phyloP scores from a whole-genome alignment of 2,329 filamentous ascomycete species.

The Domatiomyces catenatus region DNA sequence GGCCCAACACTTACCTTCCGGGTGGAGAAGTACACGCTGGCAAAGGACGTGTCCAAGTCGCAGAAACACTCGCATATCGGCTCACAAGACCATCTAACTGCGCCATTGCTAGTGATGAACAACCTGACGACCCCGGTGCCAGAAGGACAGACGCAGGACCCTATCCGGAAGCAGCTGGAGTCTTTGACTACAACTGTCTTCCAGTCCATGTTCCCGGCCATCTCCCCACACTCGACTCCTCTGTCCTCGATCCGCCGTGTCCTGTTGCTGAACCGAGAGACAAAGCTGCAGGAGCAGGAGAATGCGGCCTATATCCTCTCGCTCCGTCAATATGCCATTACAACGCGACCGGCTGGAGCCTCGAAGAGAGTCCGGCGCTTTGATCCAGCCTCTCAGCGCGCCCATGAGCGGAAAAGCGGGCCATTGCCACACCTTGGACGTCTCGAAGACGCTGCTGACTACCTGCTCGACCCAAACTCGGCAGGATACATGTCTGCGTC shows the following conservation, averaged over 20 bases:
- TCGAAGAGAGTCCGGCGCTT: conserved; percentile 71
- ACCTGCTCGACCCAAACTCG: conserved; percentile 63
- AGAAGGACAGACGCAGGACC: conserved; percentile 43
- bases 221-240: conserved; percentile 79
- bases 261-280: conserved; percentile 73
- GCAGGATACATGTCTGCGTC: conserved; percentile 87
- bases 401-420: conserved; percentile 40
- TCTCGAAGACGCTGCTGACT: conserved; percentile 86
- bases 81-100: conserved; percentile 53
- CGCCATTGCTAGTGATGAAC: conserved; percentile 95
- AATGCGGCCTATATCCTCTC: conserved; percentile 67
- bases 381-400: conserved; percentile 68
- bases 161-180: conserved; percentile 87
- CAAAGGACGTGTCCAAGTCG: conserved; percentile 73
- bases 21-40: conserved; percentile 85
- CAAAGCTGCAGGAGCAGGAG: conserved; percentile 21
- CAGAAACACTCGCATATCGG: conserved; percentile 69
- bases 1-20: conserved; percentile 89
- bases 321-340: conserved; percentile 88
- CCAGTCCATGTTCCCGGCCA: conserved; percentile 88
- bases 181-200: conserved; percentile 85
- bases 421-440: conserved; percentile 77
- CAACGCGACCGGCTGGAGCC: conserved; percentile 69
- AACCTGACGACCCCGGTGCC: conserved; percentile 60
- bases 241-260: conserved; percentile 86